Percentiles rank a stretch among this genome's conserved stretches.
Evolutionary conservation across 805 yeast genomes (phyloP).

Genomic region (Ogataea parapolymorpha): DNA sequence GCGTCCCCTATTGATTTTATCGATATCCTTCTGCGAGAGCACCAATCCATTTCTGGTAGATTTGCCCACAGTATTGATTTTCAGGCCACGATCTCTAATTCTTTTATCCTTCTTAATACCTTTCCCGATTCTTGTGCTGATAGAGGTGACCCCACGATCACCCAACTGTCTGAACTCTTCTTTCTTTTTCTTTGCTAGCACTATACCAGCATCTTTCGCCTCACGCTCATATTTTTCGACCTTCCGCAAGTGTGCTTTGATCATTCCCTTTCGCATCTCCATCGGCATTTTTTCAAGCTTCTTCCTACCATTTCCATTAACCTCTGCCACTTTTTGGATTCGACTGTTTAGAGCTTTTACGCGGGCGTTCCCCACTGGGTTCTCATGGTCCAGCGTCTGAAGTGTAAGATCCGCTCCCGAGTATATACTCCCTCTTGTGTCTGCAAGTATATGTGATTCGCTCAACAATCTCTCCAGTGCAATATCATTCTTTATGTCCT

Average conservation of each 20-base stretch:
- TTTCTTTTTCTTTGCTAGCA: slow-evolving; percentile 67
- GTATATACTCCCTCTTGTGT: slow-evolving; percentile 32
- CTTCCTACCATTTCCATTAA: slow-evolving; percentile 39
- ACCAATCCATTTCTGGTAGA: slow-evolving; percentile 77
- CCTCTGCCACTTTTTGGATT: slow-evolving; percentile 45
- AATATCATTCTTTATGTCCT: slow-evolving; percentile 65
- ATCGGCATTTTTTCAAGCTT: slow-evolving; percentile 82
- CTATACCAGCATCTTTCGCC: slow-evolving; percentile 87
- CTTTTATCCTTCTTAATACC: slow-evolving; percentile 37
- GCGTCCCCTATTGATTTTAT: slow-evolving; percentile 21
- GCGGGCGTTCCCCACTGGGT: slow-evolving; percentile 67
- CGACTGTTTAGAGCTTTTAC: slow-evolving; percentile 60
- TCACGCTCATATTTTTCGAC: slow-evolving; percentile 62
- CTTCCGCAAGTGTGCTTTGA: slow-evolving; percentile 50
- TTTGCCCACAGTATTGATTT: slow-evolving; percentile 71
- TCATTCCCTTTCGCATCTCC: slow-evolving; percentile 82
- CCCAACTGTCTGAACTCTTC: slow-evolving; percentile 59
- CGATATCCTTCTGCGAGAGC: slow-evolving; percentile 66
- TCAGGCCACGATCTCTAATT: slow-evolving; percentile 71
- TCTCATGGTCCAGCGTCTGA: slow-evolving; percentile 57
- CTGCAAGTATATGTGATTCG: slow-evolving; percentile 66
- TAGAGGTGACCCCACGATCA: slow-evolving; percentile 51
- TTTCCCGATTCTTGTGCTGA: slow-evolving; percentile 51
- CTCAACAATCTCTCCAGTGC: slow-evolving; percentile 64
- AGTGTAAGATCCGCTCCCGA: slow-evolving; percentile 71